Evolutionary conservation across 2,329 filamentous ascomycete species (phyloP).

Genomic region (Penicillium sp.): DNA sequence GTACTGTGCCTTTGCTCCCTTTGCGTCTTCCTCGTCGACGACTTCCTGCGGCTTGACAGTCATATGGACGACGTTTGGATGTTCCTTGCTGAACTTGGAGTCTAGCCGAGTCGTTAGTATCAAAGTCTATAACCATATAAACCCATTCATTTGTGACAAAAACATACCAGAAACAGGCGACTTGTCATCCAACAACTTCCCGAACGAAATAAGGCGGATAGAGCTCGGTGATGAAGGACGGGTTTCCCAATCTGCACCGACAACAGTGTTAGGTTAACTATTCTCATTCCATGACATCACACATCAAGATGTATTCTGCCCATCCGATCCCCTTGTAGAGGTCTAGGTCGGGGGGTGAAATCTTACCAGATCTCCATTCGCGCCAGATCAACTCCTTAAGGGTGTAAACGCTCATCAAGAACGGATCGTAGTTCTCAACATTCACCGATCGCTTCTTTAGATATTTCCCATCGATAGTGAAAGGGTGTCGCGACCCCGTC

Average conservation of each 20-base stretch:
- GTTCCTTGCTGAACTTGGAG: conserved; percentile 72
- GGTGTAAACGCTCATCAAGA: conserved; percentile 88
- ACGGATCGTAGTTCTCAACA: conserved; percentile 75
- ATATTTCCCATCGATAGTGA: conserved; percentile 85
- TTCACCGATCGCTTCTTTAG: conserved; percentile 75
- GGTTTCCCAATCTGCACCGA: conserved; percentile 70
- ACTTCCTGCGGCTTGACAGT: conserved; percentile 83
- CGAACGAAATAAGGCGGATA: conserved; percentile 89
- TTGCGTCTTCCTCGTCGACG: conserved; percentile 75
- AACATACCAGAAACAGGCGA: conserved; percentile 74
- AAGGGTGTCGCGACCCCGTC: conserved; percentile 80
- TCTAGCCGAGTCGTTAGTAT: conserved; percentile 53
- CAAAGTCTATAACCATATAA: conserved; percentile 2
- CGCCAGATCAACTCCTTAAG: conserved; percentile 90
- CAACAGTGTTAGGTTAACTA: not conserved
- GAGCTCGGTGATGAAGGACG: conserved; percentile 82
- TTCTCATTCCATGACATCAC: not conserved
- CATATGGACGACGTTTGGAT: conserved; percentile 90
- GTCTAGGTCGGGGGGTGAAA: not conserved
- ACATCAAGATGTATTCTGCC: not conserved
- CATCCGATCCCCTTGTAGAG: not conserved
- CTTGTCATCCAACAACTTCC: conserved; percentile 87
- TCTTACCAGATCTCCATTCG: conserved; percentile 76
- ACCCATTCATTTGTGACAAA: not conserved
- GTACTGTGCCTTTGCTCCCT: conserved; percentile 58